Evolutionary conservation across 305 asterid genomes (phyloP), one percentile per base, ranked within the genome.

Genomic region (Solanum chacoense): DNA sequence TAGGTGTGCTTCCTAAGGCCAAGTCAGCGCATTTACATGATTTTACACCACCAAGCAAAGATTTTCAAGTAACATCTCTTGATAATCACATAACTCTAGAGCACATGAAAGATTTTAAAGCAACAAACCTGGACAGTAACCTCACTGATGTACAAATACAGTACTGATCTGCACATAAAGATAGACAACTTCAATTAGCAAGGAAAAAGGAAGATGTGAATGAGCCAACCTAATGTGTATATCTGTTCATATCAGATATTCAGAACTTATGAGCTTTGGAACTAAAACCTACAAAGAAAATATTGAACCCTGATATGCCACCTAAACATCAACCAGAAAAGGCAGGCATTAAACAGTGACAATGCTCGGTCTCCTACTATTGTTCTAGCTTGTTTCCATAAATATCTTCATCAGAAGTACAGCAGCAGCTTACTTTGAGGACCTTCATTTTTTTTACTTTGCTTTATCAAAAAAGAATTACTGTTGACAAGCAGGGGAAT

Each of bases 81-180:
- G 38, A 81, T 81, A 81, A 42, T 45, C 11, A 81, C 71, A 45
- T 45, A 10, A 42, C 71, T 42, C 71, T 45, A 45, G 7, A 81
- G 69, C 28, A 45, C 86, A 85, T 22, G 76, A 32, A 85, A 28
- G 50, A 67, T 55, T 31, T 42, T 10, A 50, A 13, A 89, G 88
- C 73, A 90, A 85, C 94, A 80, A 84, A 97, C 99, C 99, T 95
- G 98, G 92, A 89, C 94, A 89, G 89, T 93, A 88, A 95, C 96
- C 93, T 96, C 99, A 87, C 98, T 94, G 91, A 92, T 91, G 84
- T 94, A 95, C 91, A 94, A 83, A 92, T 93, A 90, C 87, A 96
- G 93, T 55, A 92, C 90, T 84, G 94, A 94, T 95, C 99, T 97
- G 98, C 94, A 93, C 87, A 91, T 83, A 81, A 32, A 90, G 88